phyloP scores from a whole-genome alignment of 257 asterid species.

The Forsythia suspensa region DNA sequence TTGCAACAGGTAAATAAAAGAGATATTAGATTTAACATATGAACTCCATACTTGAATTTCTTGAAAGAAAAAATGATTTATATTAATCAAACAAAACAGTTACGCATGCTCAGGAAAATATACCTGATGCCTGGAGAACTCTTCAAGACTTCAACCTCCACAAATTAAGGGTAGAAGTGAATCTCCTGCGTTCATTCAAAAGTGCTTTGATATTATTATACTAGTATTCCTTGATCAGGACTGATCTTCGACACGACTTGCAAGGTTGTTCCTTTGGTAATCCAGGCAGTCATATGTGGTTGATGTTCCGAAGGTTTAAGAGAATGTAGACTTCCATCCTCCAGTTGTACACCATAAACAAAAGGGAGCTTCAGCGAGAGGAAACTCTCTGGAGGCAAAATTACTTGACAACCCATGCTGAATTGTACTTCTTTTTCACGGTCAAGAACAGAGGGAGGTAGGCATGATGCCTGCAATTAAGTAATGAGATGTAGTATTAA shows the following conservation, averaged over 20 bases:
- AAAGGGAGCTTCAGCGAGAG: constrained; percentile 90
- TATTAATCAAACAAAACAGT: not conserved
- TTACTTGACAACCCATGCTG: constrained; percentile 77
- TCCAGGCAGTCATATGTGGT: constrained; percentile 87
- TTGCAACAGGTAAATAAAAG: not conserved
- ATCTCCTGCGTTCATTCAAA: constrained; percentile 23
- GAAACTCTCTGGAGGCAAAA: constrained; percentile 94
- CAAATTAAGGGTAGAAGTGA: constrained; percentile 27
- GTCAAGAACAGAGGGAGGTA: constrained; percentile 71
- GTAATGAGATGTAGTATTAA: constrained; percentile 4
- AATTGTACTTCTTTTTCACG: constrained; percentile 72
- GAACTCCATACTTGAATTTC: not conserved
- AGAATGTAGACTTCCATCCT: constrained; percentile 70
- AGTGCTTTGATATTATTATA: constrained; percentile 29
- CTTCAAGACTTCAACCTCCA: constrained; percentile 22
- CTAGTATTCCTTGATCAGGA: constrained; percentile 45
- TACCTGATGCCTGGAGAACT: constrained; percentile 36
- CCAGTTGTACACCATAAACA: constrained; percentile 74
- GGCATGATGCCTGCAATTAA: constrained; percentile 64
- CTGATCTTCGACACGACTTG: constrained; percentile 54
- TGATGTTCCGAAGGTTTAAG: constrained; percentile 70
- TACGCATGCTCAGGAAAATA: not conserved
- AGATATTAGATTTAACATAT: not conserved
- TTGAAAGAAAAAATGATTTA: not conserved
- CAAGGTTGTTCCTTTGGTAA: constrained; percentile 68